These are phyloP conservation scores for Xanthoceras sorbifolium DNA, from an alignment of 345 rosid species.

Conservation along the genomic window DNA sequence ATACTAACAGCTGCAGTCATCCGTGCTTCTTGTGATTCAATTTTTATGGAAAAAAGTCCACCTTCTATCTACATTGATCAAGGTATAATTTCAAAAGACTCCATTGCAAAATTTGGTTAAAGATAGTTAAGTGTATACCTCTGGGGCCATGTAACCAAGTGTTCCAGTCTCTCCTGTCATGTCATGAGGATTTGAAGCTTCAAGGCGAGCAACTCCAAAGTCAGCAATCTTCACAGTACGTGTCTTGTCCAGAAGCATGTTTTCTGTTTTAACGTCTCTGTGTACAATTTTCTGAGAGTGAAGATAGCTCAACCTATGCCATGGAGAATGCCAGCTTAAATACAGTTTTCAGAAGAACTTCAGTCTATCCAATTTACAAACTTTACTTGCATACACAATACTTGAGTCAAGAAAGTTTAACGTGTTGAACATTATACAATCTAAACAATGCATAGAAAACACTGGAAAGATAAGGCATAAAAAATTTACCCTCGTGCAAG, in stretches of 20 bases:
- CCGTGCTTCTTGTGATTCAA: background rate
- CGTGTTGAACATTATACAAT: background rate
- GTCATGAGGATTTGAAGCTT: conserved; percentile 96
- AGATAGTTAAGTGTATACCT: conserved; percentile 45
- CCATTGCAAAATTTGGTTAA: background rate
- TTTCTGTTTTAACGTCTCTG: conserved; percentile 98
- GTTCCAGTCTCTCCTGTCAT: conserved; percentile 99
- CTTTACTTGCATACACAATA: background rate
- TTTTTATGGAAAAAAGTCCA: background rate
- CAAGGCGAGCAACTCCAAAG: conserved; percentile 96
- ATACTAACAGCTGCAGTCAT: background rate
- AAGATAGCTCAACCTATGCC: conserved; percentile 83
- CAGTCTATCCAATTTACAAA: conserved; percentile 17
- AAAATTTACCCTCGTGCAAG: conserved; percentile 88
- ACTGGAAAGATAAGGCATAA: conserved; percentile 10
- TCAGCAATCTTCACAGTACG: conserved; percentile 92
- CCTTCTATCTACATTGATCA: background rate
- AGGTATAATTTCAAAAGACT: background rate
- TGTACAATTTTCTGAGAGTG: conserved; percentile 91
- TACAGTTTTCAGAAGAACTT: background rate
- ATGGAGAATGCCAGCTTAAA: background rate
- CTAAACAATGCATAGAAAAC: background rate
- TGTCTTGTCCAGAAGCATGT: conserved; percentile 90
- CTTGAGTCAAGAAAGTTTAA: background rate
- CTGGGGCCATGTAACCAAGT: conserved; percentile 99